phyloP scores from a whole-genome alignment of 345 rosid species.

The Aquilaria yunnanensis region DNA sequence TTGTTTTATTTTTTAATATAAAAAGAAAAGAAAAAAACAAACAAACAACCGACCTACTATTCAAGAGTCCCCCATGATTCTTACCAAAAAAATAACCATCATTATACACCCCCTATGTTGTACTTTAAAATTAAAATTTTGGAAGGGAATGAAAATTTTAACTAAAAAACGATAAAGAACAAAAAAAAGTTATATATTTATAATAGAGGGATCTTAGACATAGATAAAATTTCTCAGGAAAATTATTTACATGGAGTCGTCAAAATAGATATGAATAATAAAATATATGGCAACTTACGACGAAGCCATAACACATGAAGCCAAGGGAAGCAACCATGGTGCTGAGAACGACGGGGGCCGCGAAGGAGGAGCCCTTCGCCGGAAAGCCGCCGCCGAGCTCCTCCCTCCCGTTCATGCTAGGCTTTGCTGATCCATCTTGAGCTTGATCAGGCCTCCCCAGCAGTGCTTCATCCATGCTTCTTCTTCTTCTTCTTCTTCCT shows the following conservation, averaged over 20 bases:
- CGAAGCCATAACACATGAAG: conserved; percentile 41
- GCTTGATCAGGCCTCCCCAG: neutral
- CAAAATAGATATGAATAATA: neutral
- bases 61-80: no score
- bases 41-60: no score
- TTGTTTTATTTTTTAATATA: no score
- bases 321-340: conserved; percentile 49
- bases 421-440: no score
- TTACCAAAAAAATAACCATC: no score
- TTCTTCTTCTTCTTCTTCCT: no score
- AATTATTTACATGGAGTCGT: no score
- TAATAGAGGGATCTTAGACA: no score
- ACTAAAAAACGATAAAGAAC: neutral
- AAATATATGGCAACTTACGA: conserved; percentile 30
- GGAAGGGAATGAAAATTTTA: neutral
- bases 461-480: neutral
- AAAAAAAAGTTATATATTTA: neutral
- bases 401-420: neutral
- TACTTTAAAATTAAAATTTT: neutral
- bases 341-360: conserved; percentile 31
- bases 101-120: no score
- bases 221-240: no score
- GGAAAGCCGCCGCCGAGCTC: neutral
- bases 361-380: conserved; percentile 13
- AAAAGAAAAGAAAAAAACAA: no score